Conservation (phyloP, 495 filamentous ascomycete species). For the Podospora tetraspora region DNA sequence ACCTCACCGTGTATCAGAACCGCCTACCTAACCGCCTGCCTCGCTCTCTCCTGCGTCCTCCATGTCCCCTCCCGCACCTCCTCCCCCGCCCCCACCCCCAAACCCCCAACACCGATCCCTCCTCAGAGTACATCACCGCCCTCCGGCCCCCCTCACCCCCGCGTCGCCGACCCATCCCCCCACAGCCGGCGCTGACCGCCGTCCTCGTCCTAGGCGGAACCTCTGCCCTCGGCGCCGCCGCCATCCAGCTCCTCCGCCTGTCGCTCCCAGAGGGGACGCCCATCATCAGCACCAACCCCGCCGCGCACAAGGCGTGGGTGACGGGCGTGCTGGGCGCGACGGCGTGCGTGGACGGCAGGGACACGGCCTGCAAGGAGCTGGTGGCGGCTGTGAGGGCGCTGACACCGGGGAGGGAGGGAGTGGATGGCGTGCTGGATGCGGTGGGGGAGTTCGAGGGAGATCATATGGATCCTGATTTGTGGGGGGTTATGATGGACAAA, state of each 20-base stretch:
- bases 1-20: no score
- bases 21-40: slow-evolving; percentile 36
- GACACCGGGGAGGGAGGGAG: slow-evolving; percentile 28
- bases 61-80: slow-evolving; percentile 31
- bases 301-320: slow-evolving; percentile 28
- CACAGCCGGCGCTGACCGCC: slow-evolving; percentile 16
- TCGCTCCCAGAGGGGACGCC: slow-evolving; percentile 27
- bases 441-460: slow-evolving; percentile 21
- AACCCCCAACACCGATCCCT: slow-evolving; percentile 5
- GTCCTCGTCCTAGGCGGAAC: slow-evolving; percentile 42
- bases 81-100: slow-evolving; percentile 3
- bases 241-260: slow-evolving; percentile 39
- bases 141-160: not conserved
- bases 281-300: slow-evolving; percentile 39
- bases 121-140: slow-evolving; percentile 6
- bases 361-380: slow-evolving; percentile 12
- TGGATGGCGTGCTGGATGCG: slow-evolving; percentile 40
- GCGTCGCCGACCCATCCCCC: not conserved
- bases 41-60: slow-evolving; percentile 27
- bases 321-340: slow-evolving; percentile 30
- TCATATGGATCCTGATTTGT: no score
- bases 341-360: slow-evolving; percentile 26
- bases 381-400: slow-evolving; percentile 28
- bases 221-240: slow-evolving; percentile 37
- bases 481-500: slow-evolving; percentile 2